Conservation (phyloP, 78 protist species). For the Bodo saltans region DNA sequence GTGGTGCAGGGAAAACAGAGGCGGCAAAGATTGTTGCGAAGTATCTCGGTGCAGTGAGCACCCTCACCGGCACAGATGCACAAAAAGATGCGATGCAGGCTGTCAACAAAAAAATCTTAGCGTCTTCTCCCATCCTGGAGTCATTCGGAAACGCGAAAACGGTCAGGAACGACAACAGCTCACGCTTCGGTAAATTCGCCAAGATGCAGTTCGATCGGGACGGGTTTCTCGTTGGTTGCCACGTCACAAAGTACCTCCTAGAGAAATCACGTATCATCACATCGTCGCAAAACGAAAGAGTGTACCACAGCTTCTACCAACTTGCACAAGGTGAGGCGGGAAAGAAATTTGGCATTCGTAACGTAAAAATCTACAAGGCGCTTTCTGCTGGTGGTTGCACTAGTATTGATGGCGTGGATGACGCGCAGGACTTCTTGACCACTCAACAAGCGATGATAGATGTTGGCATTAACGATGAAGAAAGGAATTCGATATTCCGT, state of each 20-base stretch:
- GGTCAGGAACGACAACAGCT: slow-evolving; percentile 74
- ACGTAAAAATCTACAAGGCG: not conserved
- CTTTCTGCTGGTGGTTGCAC: slow-evolving; percentile 2
- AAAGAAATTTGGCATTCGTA: slow-evolving; percentile 3
- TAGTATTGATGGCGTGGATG: slow-evolving; percentile 33
- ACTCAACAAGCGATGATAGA: slow-evolving; percentile 1
- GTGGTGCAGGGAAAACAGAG: slow-evolving; percentile 39
- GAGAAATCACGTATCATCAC: slow-evolving; percentile 85
- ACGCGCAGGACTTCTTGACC: slow-evolving; percentile 34
- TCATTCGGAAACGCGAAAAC: slow-evolving; percentile 86
- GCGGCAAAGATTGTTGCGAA: slow-evolving; percentile 31
- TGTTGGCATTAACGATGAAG: slow-evolving; percentile 24
- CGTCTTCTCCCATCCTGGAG: slow-evolving; percentile 62
- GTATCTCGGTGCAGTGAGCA: slow-evolving; percentile 7
- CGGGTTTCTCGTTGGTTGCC: slow-evolving; percentile 34
- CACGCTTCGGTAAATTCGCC: slow-evolving; percentile 57
- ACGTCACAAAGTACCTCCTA: slow-evolving; percentile 56
- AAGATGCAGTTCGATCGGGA: slow-evolving; percentile 47
- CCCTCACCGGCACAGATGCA: slow-evolving; percentile 33
- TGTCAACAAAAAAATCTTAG: slow-evolving; percentile 19
- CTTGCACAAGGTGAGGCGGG: slow-evolving; percentile 41
- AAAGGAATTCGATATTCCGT: not conserved
- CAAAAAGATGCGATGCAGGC: not conserved
- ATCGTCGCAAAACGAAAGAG: slow-evolving; percentile 72
- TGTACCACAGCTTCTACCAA: slow-evolving; percentile 87